Evolutionary conservation across 805 yeast genomes (phyloP).

Genomic region (Kuraishia molischiana): DNA sequence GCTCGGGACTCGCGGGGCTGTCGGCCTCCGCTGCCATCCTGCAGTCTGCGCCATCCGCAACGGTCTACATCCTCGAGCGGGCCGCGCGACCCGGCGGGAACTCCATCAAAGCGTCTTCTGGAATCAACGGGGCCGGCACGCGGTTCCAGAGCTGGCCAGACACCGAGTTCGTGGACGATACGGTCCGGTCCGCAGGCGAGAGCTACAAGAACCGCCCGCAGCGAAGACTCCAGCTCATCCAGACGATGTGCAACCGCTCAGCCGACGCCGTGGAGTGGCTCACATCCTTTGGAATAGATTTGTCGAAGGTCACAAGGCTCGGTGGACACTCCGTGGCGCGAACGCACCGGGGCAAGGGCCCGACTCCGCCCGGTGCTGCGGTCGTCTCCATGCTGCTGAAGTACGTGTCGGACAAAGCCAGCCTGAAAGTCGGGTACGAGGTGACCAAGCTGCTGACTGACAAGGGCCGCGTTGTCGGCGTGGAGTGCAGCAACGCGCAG

Average conservation of each 20-base stretch:
- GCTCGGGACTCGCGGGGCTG: constrained; percentile 59
- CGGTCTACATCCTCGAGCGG: constrained; percentile 45
- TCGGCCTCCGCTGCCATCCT: constrained; percentile 38
- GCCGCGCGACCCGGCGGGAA: constrained; percentile 56
- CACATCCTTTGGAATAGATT: constrained; percentile 50
- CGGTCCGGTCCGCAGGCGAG: constrained; percentile 46
- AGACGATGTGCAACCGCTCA: constrained; percentile 50
- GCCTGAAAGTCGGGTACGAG: constrained; percentile 20
- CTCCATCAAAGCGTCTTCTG: constrained; percentile 59
- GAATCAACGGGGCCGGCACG: constrained; percentile 67
- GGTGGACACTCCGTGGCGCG: constrained; percentile 80
- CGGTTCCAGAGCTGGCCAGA: constrained; percentile 40
- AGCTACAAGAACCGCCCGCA: constrained; percentile 19
- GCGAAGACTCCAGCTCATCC: constrained; percentile 33
- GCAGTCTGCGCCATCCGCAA: constrained; percentile 40
- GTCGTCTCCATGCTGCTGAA: constrained; percentile 46
- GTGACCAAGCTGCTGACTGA: constrained; percentile 29
- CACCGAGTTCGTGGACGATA: constrained; percentile 54
- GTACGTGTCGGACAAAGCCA: constrained; percentile 29
- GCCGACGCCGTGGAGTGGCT: constrained; percentile 68
- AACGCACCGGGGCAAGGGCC: constrained; percentile 71
- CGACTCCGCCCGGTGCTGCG: constrained; percentile 58
- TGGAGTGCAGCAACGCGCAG: constrained; percentile 13
- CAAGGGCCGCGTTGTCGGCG: constrained; percentile 14
- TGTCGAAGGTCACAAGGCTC: constrained; percentile 60